These are phyloP conservation scores for Dryas alaskensis DNA, from an alignment of 306 rosid genomes.

Conservation along the genomic window DNA sequence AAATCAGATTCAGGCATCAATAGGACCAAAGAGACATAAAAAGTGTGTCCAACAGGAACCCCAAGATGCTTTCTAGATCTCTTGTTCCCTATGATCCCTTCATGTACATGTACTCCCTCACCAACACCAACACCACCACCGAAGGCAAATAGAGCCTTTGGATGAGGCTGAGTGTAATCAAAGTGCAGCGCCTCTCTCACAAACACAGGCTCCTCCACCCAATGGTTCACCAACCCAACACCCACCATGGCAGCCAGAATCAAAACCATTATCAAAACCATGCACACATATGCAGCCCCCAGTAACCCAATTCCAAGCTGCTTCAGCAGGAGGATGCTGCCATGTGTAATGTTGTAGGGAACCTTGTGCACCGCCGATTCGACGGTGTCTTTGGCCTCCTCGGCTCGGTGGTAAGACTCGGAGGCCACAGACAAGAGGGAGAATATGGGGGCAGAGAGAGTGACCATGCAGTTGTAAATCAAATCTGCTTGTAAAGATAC, in stretches of 20 bases:
- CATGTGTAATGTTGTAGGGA: constrained; percentile 35
- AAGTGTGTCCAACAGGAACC: constrained; percentile 70
- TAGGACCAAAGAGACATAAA: constrained; percentile 47
- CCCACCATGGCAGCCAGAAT: constrained; percentile 46
- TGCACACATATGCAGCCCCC: constrained; percentile 52
- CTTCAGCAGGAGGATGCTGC: constrained; percentile 34
- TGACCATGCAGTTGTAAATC: constrained; percentile 40
- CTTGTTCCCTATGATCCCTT: background rate
- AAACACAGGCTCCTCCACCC: constrained; percentile 69
- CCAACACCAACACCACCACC: constrained; percentile 2
- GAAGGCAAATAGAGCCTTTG: constrained; percentile 50
- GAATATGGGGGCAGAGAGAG: constrained; percentile 40
- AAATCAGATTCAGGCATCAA: constrained; percentile 82
- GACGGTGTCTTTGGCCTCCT: constrained; percentile 31
- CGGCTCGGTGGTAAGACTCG: constrained; percentile 46
- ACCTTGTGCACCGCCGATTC: constrained; percentile 39
- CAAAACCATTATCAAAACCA: constrained; percentile 43
- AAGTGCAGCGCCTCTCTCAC: constrained; percentile 51
- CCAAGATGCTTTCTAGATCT: constrained; percentile 28
- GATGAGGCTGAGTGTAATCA: constrained; percentile 64
- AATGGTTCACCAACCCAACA: constrained; percentile 44
- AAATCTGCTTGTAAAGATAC: constrained; percentile 44
- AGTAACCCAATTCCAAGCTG: constrained; percentile 48
- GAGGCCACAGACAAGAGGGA: constrained; percentile 35
- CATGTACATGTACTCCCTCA: too few relatives aligned